Evolutionary conservation across 768 basidiomycete genomes (phyloP).

Genomic region (Gelatoporia subvermispora): DNA sequence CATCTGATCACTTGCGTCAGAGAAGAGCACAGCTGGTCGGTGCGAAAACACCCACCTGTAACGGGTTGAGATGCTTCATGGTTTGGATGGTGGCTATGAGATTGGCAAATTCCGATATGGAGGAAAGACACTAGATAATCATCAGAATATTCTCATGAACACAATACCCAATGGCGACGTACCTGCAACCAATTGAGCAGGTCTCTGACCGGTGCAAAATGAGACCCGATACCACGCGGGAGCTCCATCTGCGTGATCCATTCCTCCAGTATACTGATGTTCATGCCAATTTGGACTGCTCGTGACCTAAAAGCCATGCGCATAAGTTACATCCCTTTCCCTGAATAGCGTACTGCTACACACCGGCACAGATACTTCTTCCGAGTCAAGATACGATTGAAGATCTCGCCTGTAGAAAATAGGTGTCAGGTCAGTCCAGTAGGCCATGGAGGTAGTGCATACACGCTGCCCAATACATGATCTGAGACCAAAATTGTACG

Average conservation of each 20-base stretch:
- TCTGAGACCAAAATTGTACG: slow-evolving; percentile 92
- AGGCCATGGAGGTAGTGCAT: slow-evolving; percentile 26
- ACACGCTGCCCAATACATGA: slow-evolving; percentile 99
- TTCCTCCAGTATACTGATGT: slow-evolving; percentile 80
- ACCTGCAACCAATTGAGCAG: slow-evolving; percentile 86
- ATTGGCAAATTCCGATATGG: slow-evolving; percentile 81
- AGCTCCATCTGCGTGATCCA: slow-evolving; percentile 84
- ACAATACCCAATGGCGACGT: slow-evolving; percentile 9
- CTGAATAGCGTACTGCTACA: slow-evolving; percentile 12
- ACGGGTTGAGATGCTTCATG: slow-evolving; percentile 82
- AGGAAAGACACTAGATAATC: slow-evolving; percentile 53
- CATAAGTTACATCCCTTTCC: neutral
- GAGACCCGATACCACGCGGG: slow-evolving; percentile 70
- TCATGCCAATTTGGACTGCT: slow-evolving; percentile 87
- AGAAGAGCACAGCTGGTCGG: neutral
- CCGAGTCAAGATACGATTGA: slow-evolving; percentile 81
- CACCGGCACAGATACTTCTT: slow-evolving; percentile 94
- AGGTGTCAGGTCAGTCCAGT: slow-evolving; percentile 6
- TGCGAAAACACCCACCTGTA: slow-evolving; percentile 56
- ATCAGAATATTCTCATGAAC: slow-evolving; percentile 11
- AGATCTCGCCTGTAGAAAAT: slow-evolving; percentile 66
- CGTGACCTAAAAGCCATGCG: slow-evolving; percentile 48
- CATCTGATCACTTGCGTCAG: slow-evolving; percentile 52
- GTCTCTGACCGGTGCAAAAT: slow-evolving; percentile 82
- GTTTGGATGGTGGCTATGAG: slow-evolving; percentile 88